Evolutionary conservation across 2,329 filamentous ascomycete genomes (phyloP), one percentile per base, ranked within the genome.

Genomic region (Colletotrichum tabaci): DNA sequence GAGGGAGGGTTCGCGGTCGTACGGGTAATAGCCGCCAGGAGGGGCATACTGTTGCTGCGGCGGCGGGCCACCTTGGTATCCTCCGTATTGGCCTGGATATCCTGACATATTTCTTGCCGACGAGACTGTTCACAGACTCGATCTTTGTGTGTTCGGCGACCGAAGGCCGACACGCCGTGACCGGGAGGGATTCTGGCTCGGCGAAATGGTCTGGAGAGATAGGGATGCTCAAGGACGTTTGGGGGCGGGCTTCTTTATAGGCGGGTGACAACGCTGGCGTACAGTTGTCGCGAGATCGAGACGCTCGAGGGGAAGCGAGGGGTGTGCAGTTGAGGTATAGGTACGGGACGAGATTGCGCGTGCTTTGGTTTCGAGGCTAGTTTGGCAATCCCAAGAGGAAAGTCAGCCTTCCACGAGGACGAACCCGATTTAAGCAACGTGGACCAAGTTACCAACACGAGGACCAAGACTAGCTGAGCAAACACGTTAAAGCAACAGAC

Each of bases 81-180:
- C 83, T 73, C 86, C 86, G 79, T 83, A 83, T 70, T 84, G 80
- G 71, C 86, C 86, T 74, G 88, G 89, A 79, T 91, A 92, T 77
- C 89, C 90, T 75, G 90, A 91, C 90, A 92, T 92, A 67, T 75
- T 72, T 66, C 13, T 57, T n/a, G 35, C 30, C 42, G 58, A n/a
- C 40, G 47, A 16, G 61, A 47, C 38, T 23, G 53, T 61, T 46
- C 23, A 66, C 49, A 23, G 49, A 35, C 26, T 38, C 35, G 44
- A 21, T 66, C 38, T 50, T 9, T 58, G 21, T 56, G n/a, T 49
- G 18, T 49, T 52, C 18, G 42, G 38, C n/a, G 44, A 47, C 56
- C 26, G 21, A 50, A 38, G 57, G 49, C 44, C 49, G n/a, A 26
- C 4, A 52, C 40, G 61, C 15, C 61, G 44, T 62, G n/a, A 30